These are phyloP conservation scores for Gossypium raimondii DNA, from an alignment of 345 rosid genomes.

Conservation along the genomic window DNA sequence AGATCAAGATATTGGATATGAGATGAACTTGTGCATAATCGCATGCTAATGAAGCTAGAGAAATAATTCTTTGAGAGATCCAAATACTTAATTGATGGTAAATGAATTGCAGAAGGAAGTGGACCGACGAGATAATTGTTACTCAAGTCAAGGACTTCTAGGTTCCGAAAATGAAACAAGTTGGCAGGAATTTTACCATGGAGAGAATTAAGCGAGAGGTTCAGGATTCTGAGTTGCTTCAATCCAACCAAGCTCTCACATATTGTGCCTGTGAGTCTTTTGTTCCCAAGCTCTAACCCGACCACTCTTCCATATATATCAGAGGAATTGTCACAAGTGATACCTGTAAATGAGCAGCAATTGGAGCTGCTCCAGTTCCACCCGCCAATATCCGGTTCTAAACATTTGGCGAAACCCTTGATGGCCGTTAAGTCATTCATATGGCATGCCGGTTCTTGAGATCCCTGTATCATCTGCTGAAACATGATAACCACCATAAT, in stretches of 20 bases:
- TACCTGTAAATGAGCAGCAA: constrained; percentile 32
- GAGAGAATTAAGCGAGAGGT: constrained; percentile 29
- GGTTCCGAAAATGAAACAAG: constrained; percentile 23
- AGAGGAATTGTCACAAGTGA: constrained; percentile 21
- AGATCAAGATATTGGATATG: constrained; percentile 22
- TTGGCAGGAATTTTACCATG: constrained; percentile 6
- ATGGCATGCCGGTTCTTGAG: constrained; percentile 17
- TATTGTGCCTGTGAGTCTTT: constrained; percentile 18
- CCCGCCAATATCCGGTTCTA: background rate
- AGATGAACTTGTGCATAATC: constrained; percentile 22
- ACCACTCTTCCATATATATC: constrained; percentile 18
- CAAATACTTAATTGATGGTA: constrained; percentile 20
- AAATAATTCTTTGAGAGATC: constrained; percentile 27
- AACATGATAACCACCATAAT: constrained; percentile 1
- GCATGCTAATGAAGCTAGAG: constrained; percentile 9
- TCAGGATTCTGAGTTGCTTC: constrained; percentile 26
- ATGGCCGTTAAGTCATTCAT: constrained; percentile 15
- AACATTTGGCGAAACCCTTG: constrained; percentile 14
- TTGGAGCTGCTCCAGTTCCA: constrained; percentile 18
- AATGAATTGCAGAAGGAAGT: background rate
- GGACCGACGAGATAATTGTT: constrained; percentile 20
- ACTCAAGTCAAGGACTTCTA: constrained; percentile 30
- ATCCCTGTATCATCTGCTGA: background rate
- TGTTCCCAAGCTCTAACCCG: constrained; percentile 21
- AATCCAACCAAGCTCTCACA: constrained; percentile 23